Percentiles rank a stretch among this genome's conserved stretches.
Conservation (phyloP, 805 yeast species). For the Zygotorulaspora danielsina region DNA sequence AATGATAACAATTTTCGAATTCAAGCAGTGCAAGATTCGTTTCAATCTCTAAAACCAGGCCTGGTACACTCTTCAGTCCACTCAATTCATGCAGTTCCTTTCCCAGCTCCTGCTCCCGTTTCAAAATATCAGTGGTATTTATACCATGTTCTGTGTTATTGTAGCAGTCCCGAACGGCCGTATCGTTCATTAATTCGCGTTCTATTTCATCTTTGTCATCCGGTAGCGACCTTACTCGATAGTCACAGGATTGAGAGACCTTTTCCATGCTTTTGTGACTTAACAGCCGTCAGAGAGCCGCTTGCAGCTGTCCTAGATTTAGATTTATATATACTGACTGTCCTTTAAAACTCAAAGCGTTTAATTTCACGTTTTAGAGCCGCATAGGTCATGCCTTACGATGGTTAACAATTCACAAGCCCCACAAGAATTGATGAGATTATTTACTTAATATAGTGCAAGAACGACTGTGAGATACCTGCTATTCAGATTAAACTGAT, state of each 20-base stretch:
- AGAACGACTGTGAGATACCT: slow-evolving; percentile 2
- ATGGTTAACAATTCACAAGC: neutral
- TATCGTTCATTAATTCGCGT: slow-evolving; percentile 8
- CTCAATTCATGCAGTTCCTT: slow-evolving; percentile 21
- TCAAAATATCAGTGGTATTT: slow-evolving; percentile 11
- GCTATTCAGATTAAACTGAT: slow-evolving; percentile 34
- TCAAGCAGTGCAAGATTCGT: slow-evolving; percentile 29
- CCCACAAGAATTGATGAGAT: too few species aligned
- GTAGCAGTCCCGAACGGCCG: neutral
- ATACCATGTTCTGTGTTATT: neutral
- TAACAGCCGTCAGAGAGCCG: too few species aligned
- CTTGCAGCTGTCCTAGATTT: too few species aligned
- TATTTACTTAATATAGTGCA: too few species aligned
- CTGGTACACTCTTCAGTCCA: slow-evolving; percentile 20
- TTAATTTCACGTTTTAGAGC: too few species aligned
- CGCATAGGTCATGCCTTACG: neutral
- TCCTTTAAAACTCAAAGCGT: too few species aligned
- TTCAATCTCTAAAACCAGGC: slow-evolving; percentile 28
- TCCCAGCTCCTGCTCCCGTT: slow-evolving; percentile 20
- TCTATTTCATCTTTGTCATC: slow-evolving; percentile 4
- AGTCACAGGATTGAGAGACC: neutral
- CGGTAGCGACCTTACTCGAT: slow-evolving; percentile 1
- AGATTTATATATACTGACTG: too few species aligned
- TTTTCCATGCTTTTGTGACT: neutral
- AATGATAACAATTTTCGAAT: slow-evolving; percentile 34